These are phyloP conservation scores for Quercus gilva DNA, from an alignment of 306 rosid species.

Conservation along the genomic window DNA sequence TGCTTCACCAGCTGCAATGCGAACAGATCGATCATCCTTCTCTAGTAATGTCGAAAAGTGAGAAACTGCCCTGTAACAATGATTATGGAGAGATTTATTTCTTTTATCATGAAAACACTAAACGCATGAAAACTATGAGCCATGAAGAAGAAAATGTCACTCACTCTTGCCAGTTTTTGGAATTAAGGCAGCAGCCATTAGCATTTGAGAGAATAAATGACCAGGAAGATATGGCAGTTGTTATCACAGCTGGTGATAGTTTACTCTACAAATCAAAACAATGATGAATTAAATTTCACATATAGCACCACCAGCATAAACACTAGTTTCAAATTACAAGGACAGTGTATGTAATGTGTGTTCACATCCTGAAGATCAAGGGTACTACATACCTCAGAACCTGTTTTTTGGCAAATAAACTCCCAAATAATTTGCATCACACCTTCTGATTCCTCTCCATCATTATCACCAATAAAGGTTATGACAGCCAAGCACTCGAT, in stretches of 20 bases:
- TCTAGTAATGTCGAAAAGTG: slow-evolving; percentile 18
- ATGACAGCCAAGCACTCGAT: slow-evolving; percentile 31
- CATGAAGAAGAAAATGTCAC: not conserved
- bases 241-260: slow-evolving; percentile 6
- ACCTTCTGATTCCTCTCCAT: slow-evolving; percentile 23
- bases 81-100: not conserved
- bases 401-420: slow-evolving; percentile 18
- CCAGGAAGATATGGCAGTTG: slow-evolving; percentile 40
- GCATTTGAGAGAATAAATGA: slow-evolving; percentile 28
- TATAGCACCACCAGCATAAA: not conserved
- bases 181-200: slow-evolving; percentile 27
- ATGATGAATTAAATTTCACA: not conserved
- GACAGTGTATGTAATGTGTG: not conserved
- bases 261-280: slow-evolving; percentile 20
- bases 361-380: not conserved
- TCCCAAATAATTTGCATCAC: slow-evolving; percentile 38
- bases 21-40: slow-evolving; percentile 22
- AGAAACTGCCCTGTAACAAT: slow-evolving; percentile 28
- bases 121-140: not conserved
- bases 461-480: slow-evolving; percentile 30
- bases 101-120: not conserved
- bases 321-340: not conserved
- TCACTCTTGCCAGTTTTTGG: slow-evolving; percentile 36
- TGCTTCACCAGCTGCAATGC: slow-evolving; percentile 29
- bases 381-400: slow-evolving; percentile 15